phyloP scores from a whole-genome alignment of 305 asterid genomes.

The Solanum chacoense region DNA sequence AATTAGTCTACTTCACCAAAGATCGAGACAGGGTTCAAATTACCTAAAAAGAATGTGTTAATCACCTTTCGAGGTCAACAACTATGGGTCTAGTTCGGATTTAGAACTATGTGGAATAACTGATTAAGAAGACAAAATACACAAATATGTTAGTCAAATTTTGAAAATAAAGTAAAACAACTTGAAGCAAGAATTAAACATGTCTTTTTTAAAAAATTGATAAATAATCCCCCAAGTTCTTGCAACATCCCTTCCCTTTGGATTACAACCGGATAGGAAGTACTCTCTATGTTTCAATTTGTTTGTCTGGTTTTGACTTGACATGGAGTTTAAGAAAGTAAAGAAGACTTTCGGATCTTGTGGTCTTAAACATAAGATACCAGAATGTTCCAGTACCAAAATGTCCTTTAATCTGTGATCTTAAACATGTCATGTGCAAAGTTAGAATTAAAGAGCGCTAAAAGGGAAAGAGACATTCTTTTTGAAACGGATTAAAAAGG shows the following conservation, averaged over 20 bases:
- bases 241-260: not conserved
- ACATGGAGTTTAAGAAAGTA: not conserved
- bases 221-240: not conserved
- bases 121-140: not conserved
- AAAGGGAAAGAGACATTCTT: not conserved
- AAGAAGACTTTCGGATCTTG: not conserved
- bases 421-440: not conserved
- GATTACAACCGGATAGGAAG: not conserved
- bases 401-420: not conserved
- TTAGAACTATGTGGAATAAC: not conserved
- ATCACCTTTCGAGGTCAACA: not conserved
- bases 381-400: not conserved
- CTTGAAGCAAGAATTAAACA: not conserved
- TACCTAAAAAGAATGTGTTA: not conserved
- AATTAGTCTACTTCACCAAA: not conserved
- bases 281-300: not conserved
- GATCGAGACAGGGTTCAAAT: not conserved
- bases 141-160: not conserved
- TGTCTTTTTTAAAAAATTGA: not conserved
- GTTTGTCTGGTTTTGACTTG: not conserved
- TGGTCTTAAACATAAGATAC: not conserved
- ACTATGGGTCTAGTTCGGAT: not conserved
- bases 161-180: not conserved
- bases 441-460: not conserved
- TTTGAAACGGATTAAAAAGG: not conserved